Evolutionary conservation across 768 basidiomycete species (phyloP).

Genomic region (Xerocomellus chrysenteron): DNA sequence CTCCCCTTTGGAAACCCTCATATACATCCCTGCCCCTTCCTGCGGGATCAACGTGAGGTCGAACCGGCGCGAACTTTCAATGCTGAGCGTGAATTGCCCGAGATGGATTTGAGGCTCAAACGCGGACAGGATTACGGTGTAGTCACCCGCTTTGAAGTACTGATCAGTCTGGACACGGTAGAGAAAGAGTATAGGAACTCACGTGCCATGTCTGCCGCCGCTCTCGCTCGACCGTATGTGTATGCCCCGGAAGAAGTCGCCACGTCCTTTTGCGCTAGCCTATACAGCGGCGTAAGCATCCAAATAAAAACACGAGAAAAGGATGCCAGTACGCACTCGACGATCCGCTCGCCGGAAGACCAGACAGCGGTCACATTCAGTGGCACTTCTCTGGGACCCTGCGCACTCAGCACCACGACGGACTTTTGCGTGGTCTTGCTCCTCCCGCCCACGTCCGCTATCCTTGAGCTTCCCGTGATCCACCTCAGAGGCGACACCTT

Average conservation of each 20-base stretch:
- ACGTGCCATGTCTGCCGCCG: conserved; percentile 56
- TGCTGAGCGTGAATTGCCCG: conserved; percentile 62
- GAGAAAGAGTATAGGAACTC: conserved; percentile 12
- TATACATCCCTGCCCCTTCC: conserved; percentile 93
- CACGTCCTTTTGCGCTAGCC: conserved; percentile 65
- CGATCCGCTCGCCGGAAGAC: conserved; percentile 71
- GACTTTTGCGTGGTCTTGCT: conserved; percentile 33
- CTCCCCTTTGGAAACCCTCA: conserved; percentile 59
- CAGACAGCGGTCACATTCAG: conserved; percentile 73
- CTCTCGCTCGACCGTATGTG: conserved; percentile 68
- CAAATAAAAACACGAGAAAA: not conserved
- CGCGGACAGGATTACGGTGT: conserved; percentile 81
- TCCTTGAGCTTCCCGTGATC: not conserved
- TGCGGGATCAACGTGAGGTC: conserved; percentile 66
- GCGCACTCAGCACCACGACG: conserved; percentile 44
- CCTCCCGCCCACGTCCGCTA: conserved; percentile 6
- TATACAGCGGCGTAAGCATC: conserved; percentile 19
- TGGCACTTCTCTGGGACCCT: conserved; percentile 63
- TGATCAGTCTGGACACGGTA: not conserved
- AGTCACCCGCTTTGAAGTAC: conserved; percentile 53
- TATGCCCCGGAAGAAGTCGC: conserved; percentile 78
- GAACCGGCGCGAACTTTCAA: conserved; percentile 62
- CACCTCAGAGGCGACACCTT: not conserved
- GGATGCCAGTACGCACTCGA: conserved; percentile 55
- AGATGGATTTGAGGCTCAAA: conserved; percentile 68